A percentile compares a stretch with the other conserved stretches of the same genome.
Conservation (phyloP, 306 rosid species). For the Lotus japonicus region DNA sequence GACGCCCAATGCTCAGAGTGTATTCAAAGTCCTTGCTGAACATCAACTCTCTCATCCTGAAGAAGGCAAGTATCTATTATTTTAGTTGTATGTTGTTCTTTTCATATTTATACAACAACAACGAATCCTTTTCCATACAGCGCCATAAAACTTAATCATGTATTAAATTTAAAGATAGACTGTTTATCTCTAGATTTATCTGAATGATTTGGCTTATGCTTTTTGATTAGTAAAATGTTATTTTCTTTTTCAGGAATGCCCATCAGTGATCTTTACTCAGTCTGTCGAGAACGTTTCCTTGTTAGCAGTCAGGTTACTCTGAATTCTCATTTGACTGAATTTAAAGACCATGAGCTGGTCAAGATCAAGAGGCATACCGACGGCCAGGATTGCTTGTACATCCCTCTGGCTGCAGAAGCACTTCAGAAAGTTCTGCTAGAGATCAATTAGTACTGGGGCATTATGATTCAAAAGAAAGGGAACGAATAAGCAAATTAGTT, state of each 20-base stretch:
- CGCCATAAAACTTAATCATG: too few species aligned
- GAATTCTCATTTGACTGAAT: conserved; percentile 84
- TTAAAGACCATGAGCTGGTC: conserved; percentile 89
- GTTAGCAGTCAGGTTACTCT: conserved; percentile 77
- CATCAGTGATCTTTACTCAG: conserved; percentile 49
- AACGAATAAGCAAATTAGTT: not conserved
- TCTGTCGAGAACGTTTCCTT: conserved; percentile 79
- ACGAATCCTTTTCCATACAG: too few species aligned
- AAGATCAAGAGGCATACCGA: conserved; percentile 78
- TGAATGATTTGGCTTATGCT: too few species aligned
- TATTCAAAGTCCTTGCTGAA: conserved; percentile 86
- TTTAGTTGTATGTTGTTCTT: conserved; percentile 12
- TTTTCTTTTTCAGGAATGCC: conserved; percentile 63
- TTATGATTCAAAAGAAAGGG: conserved; percentile 6
- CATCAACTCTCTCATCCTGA: conserved; percentile 75
- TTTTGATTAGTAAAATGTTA: not conserved
- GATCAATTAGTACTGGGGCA: conserved; percentile 22
- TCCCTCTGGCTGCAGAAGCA: conserved; percentile 52
- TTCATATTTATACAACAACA: not conserved
- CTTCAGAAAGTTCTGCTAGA: conserved; percentile 62
- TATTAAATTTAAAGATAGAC: too few species aligned
- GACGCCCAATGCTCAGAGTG: conserved; percentile 91
- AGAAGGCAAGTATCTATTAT: conserved; percentile 45
- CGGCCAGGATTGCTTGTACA: conserved; percentile 65
- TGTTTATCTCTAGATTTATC: too few species aligned